Conservation (phyloP, 2,329 filamentous ascomycete species). For the Nannizzia gypsea region DNA sequence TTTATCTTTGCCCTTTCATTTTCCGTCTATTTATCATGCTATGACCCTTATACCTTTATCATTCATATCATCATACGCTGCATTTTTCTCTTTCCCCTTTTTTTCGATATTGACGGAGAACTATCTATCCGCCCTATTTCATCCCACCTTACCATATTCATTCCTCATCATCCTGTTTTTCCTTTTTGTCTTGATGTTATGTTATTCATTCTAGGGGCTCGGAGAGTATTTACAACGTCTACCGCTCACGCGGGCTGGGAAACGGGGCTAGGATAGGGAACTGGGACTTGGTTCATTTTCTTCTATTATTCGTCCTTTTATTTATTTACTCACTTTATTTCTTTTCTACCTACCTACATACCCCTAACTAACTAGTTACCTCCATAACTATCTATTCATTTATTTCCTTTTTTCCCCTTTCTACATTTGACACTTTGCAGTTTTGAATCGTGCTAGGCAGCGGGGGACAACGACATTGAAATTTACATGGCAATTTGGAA, state of each 20-base stretch:
- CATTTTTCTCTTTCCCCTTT: background rate
- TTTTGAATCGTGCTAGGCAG: background rate
- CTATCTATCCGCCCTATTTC: background rate
- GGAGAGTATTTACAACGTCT: slow-evolving; percentile 11
- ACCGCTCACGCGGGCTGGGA: slow-evolving; percentile 16
- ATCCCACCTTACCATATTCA: background rate
- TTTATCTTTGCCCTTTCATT: background rate
- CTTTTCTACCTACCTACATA: background rate
- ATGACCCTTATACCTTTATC: background rate
- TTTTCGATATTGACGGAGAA: background rate
- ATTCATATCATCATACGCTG: background rate
- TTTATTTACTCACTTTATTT: background rate
- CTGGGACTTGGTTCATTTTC: slow-evolving; percentile 3
- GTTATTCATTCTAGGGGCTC: slow-evolving; percentile 13
- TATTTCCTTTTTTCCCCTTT: background rate
- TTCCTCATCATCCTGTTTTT: background rate
- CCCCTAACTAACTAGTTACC: no score
- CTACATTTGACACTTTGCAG: background rate
- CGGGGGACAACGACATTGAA: background rate
- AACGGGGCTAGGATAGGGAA: slow-evolving; percentile 14
- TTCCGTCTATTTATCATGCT: background rate
- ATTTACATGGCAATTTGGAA: background rate
- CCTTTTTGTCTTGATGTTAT: slow-evolving; percentile 12
- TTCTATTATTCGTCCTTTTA: slow-evolving; percentile 1
- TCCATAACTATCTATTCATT: no score